phyloP scores from a whole-genome alignment of 257 asterid genomes.

The Gynochthodes officinalis region DNA sequence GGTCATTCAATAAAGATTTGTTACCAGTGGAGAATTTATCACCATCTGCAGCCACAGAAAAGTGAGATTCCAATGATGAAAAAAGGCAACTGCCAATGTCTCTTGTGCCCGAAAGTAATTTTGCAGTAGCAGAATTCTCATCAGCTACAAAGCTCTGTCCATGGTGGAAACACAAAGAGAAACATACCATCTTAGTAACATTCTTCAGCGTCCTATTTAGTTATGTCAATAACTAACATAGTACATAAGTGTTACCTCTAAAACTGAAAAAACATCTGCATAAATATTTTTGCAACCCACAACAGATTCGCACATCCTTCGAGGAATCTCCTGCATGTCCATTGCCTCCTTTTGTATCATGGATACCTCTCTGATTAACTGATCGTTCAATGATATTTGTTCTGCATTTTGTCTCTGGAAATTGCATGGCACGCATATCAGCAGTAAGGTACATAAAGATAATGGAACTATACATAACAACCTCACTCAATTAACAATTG shows the following conservation, averaged over 20 bases:
- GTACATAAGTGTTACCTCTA: slow-evolving; percentile 48
- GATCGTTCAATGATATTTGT: slow-evolving; percentile 48
- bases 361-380: slow-evolving; percentile 49
- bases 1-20: slow-evolving; percentile 42
- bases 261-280: slow-evolving; percentile 48
- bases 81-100: slow-evolving; percentile 63
- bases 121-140: slow-evolving; percentile 53
- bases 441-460: neutral
- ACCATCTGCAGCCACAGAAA: slow-evolving; percentile 39
- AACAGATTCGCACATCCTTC: slow-evolving; percentile 48
- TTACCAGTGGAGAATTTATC: slow-evolving; percentile 26
- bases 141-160: slow-evolving; percentile 51
- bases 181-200: neutral
- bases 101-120: slow-evolving; percentile 60
- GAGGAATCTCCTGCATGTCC: slow-evolving; percentile 50
- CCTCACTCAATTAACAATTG: neutral
- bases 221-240: neutral
- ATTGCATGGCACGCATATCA: slow-evolving; percentile 13
- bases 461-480: neutral
- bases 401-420: slow-evolving; percentile 55
- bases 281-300: slow-evolving; percentile 55
- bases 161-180: slow-evolving; percentile 12
- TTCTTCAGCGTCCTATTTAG: neutral
- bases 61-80: slow-evolving; percentile 67
- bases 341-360: slow-evolving; percentile 59